Conservation (phyloP, 805 yeast genomes). For the Tetrapisispora namnaoensis region DNA sequence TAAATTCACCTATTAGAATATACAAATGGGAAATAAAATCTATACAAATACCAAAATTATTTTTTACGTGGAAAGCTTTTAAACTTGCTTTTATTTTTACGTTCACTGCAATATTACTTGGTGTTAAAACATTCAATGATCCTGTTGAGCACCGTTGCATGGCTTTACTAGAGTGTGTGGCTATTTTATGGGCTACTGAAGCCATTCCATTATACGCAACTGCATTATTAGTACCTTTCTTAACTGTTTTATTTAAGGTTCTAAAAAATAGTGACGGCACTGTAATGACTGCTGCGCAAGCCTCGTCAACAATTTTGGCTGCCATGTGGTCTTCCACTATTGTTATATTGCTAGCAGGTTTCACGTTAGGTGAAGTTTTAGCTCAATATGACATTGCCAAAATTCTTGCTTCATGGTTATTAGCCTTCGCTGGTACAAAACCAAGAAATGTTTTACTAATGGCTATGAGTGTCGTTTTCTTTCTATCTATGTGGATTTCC, state of each 20-base stretch:
- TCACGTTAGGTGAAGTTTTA: conserved; percentile 85
- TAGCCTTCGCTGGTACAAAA: conserved; percentile 70
- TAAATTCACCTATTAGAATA: conserved; percentile 16
- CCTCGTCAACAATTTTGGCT: conserved; percentile 57
- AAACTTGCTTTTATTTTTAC: conserved; percentile 40
- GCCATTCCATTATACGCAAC: conserved; percentile 88
- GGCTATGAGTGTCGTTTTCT: conserved; percentile 76
- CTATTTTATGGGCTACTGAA: conserved; percentile 91
- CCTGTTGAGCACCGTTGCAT: conserved; percentile 51
- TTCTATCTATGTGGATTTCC: conserved; percentile 89
- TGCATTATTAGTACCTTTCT: conserved; percentile 69
- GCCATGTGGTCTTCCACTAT: conserved; percentile 94
- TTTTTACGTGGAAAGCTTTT: conserved; percentile 38
- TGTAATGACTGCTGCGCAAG: conserved; percentile 54
- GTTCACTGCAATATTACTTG: conserved; percentile 43
- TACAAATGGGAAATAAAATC: conserved; percentile 7
- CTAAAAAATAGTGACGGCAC: conserved; percentile 42
- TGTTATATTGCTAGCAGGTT: conserved; percentile 82
- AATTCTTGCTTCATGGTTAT: conserved; percentile 67
- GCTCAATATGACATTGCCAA: conserved; percentile 86
- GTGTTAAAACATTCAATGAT: conserved; percentile 54
- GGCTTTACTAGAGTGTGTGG: conserved; percentile 51
- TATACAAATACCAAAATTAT: conserved; percentile 39
- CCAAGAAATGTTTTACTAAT: conserved; percentile 70
- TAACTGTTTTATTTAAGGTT: conserved; percentile 63